A percentile compares a stretch with the other conserved stretches of the same genome.
phyloP scores from a whole-genome alignment of 768 basidiomycete genomes.

The Hericium erinaceus region DNA sequence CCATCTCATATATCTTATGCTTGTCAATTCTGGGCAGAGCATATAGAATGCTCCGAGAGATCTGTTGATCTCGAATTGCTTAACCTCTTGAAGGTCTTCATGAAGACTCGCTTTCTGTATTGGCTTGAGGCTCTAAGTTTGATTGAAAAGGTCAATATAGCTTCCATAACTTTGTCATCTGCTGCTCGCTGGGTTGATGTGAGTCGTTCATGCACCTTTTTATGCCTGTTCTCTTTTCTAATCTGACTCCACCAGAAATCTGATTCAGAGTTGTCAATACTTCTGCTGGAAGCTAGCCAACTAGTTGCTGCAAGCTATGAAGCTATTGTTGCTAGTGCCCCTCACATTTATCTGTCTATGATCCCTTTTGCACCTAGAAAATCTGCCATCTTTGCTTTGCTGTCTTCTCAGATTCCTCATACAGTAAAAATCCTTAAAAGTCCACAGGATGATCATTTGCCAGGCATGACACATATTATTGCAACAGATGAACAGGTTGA shows the following conservation, averaged over 20 bases:
- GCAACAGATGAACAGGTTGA: too few relatives aligned
- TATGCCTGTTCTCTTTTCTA: not conserved
- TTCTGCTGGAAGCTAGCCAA: constrained; percentile 7
- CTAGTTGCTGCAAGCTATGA: constrained; percentile 9
- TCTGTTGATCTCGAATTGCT: constrained; percentile 9
- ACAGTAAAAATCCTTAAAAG: too few relatives aligned
- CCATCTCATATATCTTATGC: constrained; percentile 25
- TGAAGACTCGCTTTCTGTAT: constrained; percentile 21
- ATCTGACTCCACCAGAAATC: not conserved
- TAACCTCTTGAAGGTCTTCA: constrained; percentile 14
- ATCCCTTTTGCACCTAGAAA: constrained; percentile 6
- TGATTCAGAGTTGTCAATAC: constrained; percentile 4
- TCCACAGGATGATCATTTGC: too few relatives aligned
- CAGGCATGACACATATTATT: too few relatives aligned
- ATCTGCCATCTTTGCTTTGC: not conserved
- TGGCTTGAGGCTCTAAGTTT: constrained; percentile 32
- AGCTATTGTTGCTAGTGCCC: constrained; percentile 3
- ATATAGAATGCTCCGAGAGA: constrained; percentile 9
- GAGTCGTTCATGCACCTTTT: not conserved
- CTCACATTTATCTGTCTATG: constrained; percentile 10
- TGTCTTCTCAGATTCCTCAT: not conserved
- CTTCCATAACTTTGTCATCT: constrained; percentile 10
- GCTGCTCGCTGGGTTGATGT: constrained; percentile 10
- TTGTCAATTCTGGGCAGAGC: constrained; percentile 29
- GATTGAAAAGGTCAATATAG: constrained; percentile 8